A percentile compares a stretch with the other conserved stretches of the same genome.
These are phyloP conservation scores for Boletus eberwhitei DNA, from an alignment of 768 basidiomycete genomes.

Conservation along the genomic window DNA sequence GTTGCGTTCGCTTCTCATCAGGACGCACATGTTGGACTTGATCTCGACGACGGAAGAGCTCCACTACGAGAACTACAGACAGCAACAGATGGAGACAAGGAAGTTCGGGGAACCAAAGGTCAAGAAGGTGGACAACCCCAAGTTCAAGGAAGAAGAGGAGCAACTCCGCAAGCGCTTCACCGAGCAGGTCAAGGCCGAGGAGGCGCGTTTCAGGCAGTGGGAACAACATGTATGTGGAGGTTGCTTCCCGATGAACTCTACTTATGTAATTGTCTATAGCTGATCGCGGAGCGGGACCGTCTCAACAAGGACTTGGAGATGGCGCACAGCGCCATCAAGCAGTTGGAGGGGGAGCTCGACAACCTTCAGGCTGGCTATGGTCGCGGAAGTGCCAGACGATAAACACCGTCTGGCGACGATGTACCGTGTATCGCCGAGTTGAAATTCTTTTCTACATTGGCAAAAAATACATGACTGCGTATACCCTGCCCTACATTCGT, in stretches of 20 bases:
- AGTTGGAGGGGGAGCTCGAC: slow-evolving; percentile 87
- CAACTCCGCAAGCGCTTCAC: slow-evolving; percentile 95
- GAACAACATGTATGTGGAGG: slow-evolving; percentile 82
- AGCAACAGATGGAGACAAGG: slow-evolving; percentile 99
- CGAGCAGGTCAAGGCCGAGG: slow-evolving; percentile 99
- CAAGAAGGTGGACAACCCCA: slow-evolving; percentile 98
- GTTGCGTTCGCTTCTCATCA: slow-evolving; percentile 89
- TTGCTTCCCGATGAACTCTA: neutral
- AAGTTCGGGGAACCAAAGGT: slow-evolving; percentile 99
- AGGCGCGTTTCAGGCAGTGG: slow-evolving; percentile 97
- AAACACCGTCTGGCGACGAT: neutral
- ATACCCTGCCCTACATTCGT: slow-evolving; percentile 27
- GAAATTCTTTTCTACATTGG: slow-evolving; percentile 1
- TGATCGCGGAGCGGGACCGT: slow-evolving; percentile 96
- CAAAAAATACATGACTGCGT: slow-evolving; percentile 12
- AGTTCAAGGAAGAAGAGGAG: slow-evolving; percentile 99
- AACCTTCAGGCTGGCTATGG: slow-evolving; percentile 84
- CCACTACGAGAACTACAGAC: slow-evolving; percentile 98
- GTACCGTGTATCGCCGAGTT: slow-evolving; percentile 1
- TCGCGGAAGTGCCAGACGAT: slow-evolving; percentile 47
- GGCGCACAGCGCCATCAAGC: slow-evolving; percentile 89
- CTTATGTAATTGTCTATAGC: slow-evolving; percentile 44
- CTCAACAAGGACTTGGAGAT: slow-evolving; percentile 98
- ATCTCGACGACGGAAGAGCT: slow-evolving; percentile 93
- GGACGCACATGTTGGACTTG: slow-evolving; percentile 98